phyloP scores from a whole-genome alignment of 2,329 filamentous ascomycete genomes.

The Fusarium coicis region DNA sequence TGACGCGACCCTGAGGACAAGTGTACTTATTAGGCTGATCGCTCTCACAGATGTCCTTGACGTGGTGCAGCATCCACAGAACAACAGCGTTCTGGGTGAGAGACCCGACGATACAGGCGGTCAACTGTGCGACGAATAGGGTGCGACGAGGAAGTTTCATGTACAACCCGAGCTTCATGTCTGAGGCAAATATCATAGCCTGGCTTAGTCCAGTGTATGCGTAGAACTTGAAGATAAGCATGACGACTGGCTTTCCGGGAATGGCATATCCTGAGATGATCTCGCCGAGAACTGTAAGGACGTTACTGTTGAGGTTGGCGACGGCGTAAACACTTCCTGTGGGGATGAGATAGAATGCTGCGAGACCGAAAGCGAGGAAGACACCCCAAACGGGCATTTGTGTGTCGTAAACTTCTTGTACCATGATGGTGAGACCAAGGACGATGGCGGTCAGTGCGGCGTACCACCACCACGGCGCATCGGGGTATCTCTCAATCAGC shows the following conservation, averaged over 20 bases:
- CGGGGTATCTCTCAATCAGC: not conserved
- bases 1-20: not conserved
- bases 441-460: not conserved
- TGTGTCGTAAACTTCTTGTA: not conserved
- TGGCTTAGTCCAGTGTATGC: not conserved
- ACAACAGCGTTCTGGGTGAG: not conserved
- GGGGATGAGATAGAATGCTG: not conserved
- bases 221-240: conserved; percentile 8
- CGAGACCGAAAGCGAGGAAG: not conserved
- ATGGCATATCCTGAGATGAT: not conserved
- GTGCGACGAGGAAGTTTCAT: conserved; percentile 3
- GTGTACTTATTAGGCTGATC: not conserved
- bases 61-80: not conserved
- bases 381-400: conserved; percentile 6
- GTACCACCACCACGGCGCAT: conserved; percentile 5
- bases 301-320: not conserved
- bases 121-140: not conserved
- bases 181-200: conserved; percentile 1
- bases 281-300: not conserved
- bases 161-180: conserved; percentile 1
- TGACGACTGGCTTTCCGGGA: not conserved
- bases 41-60: not conserved
- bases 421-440: conserved; percentile 1
- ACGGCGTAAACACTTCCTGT: not conserved
- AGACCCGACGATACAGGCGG: not conserved